These are phyloP conservation scores for Citrus maxima DNA, from an alignment of 345 rosid species.

Conservation along the genomic window DNA sequence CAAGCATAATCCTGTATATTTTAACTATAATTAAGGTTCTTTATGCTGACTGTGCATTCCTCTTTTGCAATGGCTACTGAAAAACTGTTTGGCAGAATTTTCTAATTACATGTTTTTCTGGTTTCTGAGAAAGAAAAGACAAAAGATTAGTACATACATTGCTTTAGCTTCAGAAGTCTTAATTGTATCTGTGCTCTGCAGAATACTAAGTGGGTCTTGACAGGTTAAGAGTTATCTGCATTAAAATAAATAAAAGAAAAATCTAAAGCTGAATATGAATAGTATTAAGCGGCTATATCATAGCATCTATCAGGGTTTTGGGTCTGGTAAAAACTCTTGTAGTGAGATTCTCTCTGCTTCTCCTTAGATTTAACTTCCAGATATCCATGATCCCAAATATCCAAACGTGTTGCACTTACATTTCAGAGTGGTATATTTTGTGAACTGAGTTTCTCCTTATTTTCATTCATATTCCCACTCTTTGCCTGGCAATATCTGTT, in stretches of 20 bases:
- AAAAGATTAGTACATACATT: not conserved
- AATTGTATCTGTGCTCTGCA: not conserved
- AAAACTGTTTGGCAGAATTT: not conserved
- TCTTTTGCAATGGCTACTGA: not conserved
- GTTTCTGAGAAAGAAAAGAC: not conserved
- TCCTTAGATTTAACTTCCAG: not conserved
- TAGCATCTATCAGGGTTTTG: not conserved
- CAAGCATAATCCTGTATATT: not conserved
- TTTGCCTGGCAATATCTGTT: not conserved
- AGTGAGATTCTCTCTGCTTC: not conserved
- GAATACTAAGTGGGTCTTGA: not conserved
- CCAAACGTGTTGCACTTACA: not conserved
- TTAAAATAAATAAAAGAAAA: too few relatives aligned
- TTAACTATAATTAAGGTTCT: not conserved
- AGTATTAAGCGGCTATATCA: not conserved
- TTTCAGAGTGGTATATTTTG: not conserved
- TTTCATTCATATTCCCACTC: not conserved
- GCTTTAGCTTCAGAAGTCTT: not conserved
- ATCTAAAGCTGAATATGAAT: not conserved
- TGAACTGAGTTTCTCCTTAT: not conserved
- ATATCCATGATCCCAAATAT: not conserved
- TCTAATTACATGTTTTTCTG: not conserved
- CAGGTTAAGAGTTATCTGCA: not conserved
- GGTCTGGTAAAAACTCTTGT: not conserved
- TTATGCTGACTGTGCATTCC: not conserved